Conservation (phyloP, 495 filamentous ascomycete genomes). For the Chaetomium tenue region DNA sequence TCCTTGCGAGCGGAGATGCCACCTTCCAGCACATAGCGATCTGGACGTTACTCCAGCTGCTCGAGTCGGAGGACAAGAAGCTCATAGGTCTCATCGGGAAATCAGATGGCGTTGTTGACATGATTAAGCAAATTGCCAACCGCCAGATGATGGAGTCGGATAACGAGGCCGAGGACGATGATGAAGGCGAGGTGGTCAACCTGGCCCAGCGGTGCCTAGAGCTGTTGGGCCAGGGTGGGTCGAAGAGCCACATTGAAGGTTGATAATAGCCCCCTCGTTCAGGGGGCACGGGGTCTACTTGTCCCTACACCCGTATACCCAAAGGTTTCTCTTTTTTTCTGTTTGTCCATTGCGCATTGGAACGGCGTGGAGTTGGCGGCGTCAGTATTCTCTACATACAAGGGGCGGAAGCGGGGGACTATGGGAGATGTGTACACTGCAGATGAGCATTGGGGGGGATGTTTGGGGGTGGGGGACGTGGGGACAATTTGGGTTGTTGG, state of each 20-base stretch:
- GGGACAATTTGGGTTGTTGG: not conserved
- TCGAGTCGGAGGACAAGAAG: slow-evolving; percentile 88
- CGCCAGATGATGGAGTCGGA: slow-evolving; percentile 87
- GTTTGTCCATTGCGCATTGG: slow-evolving; percentile 38
- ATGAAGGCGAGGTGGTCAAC: slow-evolving; percentile 88
- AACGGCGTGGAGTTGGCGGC: slow-evolving; percentile 42
- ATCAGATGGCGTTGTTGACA: slow-evolving; percentile 81
- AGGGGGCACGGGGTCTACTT: not conserved
- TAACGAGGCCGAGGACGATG: slow-evolving; percentile 79
- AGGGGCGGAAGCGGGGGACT: slow-evolving; percentile 15
- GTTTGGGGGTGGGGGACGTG: slow-evolving; percentile 8
- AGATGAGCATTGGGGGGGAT: slow-evolving; percentile 19
- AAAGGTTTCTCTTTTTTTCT: slow-evolving; percentile 28
- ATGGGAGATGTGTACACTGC: slow-evolving; percentile 25
- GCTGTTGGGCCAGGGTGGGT: slow-evolving; percentile 63
- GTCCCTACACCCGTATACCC: not conserved
- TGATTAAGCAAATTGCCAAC: slow-evolving; percentile 87
- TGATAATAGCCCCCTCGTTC: slow-evolving; percentile 27
- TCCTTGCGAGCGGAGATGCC: slow-evolving; percentile 88
- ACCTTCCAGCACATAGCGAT: slow-evolving; percentile 99
- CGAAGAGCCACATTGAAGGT: slow-evolving; percentile 58
- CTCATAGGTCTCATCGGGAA: slow-evolving; percentile 81
- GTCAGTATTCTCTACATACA: slow-evolving; percentile 43
- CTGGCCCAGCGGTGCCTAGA: slow-evolving; percentile 87
- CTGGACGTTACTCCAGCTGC: slow-evolving; percentile 92